Percentiles rank a stretch among this genome's conserved stretches.
Evolutionary conservation across 768 basidiomycete genomes (phyloP).

Genomic region (Lenzites betulinus): DNA sequence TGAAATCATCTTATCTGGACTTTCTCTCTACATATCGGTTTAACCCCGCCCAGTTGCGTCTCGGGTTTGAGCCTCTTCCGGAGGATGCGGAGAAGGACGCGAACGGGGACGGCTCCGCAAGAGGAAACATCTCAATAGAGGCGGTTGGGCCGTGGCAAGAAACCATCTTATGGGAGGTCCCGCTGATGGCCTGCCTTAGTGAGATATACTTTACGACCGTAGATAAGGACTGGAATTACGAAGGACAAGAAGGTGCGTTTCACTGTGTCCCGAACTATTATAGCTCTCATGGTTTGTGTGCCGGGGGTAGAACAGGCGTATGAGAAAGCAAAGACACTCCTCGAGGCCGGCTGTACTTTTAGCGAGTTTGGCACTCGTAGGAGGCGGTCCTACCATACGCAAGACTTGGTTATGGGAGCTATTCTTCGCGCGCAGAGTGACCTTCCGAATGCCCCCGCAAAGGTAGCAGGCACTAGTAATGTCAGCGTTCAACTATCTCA

Average conservation of each 20-base stretch:
- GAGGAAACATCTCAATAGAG: constrained; percentile 61
- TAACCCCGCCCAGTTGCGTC: constrained; percentile 70
- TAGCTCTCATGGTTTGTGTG: too few relatives aligned
- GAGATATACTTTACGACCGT: constrained; percentile 83
- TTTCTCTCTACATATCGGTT: constrained; percentile 73
- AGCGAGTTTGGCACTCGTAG: constrained; percentile 90
- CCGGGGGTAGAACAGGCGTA: constrained; percentile 62
- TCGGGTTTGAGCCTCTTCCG: constrained; percentile 62
- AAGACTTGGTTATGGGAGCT: constrained; percentile 74
- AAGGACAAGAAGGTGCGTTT: constrained; percentile 71
- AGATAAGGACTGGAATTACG: constrained; percentile 81
- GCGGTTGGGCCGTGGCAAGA: constrained; percentile 76
- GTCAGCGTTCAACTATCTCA: constrained; percentile 44
- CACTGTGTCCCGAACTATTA: not conserved
- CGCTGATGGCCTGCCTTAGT: constrained; percentile 88
- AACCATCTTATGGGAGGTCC: constrained; percentile 94
- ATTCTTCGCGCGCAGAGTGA: constrained; percentile 67
- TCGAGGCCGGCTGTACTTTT: constrained; percentile 66
- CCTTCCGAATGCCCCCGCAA: constrained; percentile 44
- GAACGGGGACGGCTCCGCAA: not conserved
- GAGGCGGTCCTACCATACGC: constrained; percentile 69
- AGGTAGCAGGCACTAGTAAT: constrained; percentile 86
- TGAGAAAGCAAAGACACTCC: constrained; percentile 64
- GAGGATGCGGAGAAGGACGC: constrained; percentile 36
- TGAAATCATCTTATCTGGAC: constrained; percentile 70